A percentile compares a stretch with the other conserved stretches of the same genome.
These are phyloP conservation scores for Graphium sp. DNA, from an alignment of 2,329 filamentous ascomycete species.

Conservation along the genomic window DNA sequence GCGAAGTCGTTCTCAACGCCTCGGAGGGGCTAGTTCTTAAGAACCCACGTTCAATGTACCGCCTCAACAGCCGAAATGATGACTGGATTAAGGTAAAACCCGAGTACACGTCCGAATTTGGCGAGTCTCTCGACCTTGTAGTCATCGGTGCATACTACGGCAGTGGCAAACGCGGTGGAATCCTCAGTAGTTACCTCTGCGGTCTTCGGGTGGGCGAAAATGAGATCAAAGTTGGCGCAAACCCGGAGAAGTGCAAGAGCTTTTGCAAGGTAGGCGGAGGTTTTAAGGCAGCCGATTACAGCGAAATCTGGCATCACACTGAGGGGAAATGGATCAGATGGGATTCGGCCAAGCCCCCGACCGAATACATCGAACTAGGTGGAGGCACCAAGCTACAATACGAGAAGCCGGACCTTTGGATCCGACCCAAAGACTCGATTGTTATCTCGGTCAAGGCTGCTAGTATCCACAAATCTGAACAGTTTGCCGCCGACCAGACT, in stretches of 20 bases:
- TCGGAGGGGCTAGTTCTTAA: slow-evolving; percentile 89
- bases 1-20: slow-evolving; percentile 69
- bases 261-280: slow-evolving; percentile 98
- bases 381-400: slow-evolving; percentile 56
- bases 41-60: slow-evolving; percentile 76
- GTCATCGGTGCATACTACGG: slow-evolving; percentile 90
- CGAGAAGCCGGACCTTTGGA: slow-evolving; percentile 88
- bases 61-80: slow-evolving; percentile 76
- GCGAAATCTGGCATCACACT: slow-evolving; percentile 64
- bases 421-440: slow-evolving; percentile 72
- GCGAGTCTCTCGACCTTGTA: slow-evolving; percentile 79
- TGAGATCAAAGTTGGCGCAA: slow-evolving; percentile 38
- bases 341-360: slow-evolving; percentile 62
- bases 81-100: slow-evolving; percentile 99
- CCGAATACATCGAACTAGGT: slow-evolving; percentile 62
- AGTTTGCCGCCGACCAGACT: slow-evolving; percentile 62
- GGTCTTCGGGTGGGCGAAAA: slow-evolving; percentile 63
- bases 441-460: slow-evolving; percentile 83
- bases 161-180: slow-evolving; percentile 68
- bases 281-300: slow-evolving; percentile 72
- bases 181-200: slow-evolving; percentile 75
- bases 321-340: slow-evolving; percentile 86
- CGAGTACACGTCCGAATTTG: slow-evolving; percentile 94
- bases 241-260: slow-evolving; percentile 68
- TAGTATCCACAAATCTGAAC: slow-evolving; percentile 55